Evolutionary conservation across 176 grass and related monocot genomes (phyloP).

Genomic region (Chrysopogon serrulatus): DNA sequence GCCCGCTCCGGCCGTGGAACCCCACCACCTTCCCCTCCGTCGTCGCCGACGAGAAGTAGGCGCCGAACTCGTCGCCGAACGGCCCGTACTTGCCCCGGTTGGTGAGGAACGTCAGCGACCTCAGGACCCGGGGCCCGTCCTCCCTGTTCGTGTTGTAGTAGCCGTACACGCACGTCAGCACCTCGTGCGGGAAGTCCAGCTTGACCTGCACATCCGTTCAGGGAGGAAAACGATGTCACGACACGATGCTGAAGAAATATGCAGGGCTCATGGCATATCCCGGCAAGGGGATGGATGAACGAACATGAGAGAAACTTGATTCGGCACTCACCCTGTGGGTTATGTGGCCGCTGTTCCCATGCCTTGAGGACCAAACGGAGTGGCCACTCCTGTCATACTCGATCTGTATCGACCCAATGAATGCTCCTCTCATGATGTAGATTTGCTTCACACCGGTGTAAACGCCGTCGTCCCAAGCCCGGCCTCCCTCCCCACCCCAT

Average conservation of each 20-base stretch:
- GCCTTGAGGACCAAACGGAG: slow-evolving; percentile 79
- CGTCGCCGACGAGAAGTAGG: slow-evolving; percentile 66
- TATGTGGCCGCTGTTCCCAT: slow-evolving; percentile 66
- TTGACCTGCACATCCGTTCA: slow-evolving; percentile 51
- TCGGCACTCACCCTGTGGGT: slow-evolving; percentile 58
- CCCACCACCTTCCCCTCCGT: slow-evolving; percentile 82
- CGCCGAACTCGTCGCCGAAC: slow-evolving; percentile 59
- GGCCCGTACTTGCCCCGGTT: slow-evolving; percentile 77
- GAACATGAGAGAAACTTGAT: background rate
- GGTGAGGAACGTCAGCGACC: slow-evolving; percentile 68
- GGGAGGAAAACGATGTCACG: background rate
- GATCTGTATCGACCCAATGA: slow-evolving; percentile 83
- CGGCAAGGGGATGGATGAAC: background rate
- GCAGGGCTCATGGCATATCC: background rate
- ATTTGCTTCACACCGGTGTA: slow-evolving; percentile 79
- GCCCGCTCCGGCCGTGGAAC: slow-evolving; percentile 81
- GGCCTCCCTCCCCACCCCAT: slow-evolving; percentile 87
- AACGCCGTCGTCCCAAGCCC: slow-evolving; percentile 91
- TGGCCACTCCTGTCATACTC: slow-evolving; percentile 79
- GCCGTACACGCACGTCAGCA: slow-evolving; percentile 75
- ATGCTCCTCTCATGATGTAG: slow-evolving; percentile 59
- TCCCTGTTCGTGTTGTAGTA: slow-evolving; percentile 54
- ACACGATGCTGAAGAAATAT: background rate
- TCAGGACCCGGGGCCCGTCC: slow-evolving; percentile 48
- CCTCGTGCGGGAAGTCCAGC: slow-evolving; percentile 77